Conservation (phyloP, 345 rosid species). For the Acer yangbiense region DNA sequence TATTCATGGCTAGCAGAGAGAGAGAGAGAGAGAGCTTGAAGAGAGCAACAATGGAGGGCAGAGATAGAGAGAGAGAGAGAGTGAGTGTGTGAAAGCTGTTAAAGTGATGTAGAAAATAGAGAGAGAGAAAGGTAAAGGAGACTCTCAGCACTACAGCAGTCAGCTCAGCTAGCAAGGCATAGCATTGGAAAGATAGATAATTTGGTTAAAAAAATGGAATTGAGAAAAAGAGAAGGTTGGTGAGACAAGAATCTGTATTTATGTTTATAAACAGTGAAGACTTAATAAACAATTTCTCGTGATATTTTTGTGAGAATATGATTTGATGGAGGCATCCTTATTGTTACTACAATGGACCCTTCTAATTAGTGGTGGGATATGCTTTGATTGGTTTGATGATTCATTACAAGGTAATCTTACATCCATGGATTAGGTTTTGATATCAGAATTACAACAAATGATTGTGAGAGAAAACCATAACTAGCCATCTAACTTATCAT, state of each 20-base stretch:
- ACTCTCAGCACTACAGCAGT: background rate
- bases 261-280: background rate
- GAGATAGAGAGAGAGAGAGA: constrained; percentile 17
- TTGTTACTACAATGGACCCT: background rate
- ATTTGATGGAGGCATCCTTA: background rate
- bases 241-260: constrained; percentile 18
- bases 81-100: constrained; percentile 9
- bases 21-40: constrained; percentile 17
- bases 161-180: constrained; percentile 18
- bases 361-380: background rate
- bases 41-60: constrained; percentile 13
- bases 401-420: too few relatives aligned
- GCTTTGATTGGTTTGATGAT: background rate
- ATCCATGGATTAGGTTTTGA: too few relatives aligned
- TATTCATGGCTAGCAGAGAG: background rate
- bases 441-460: too few relatives aligned
- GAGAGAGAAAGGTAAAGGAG: constrained; percentile 28
- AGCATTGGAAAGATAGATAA: constrained; percentile 27
- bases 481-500: too few relatives aligned
- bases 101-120: background rate
- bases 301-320: constrained; percentile 4
- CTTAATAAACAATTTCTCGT: background rate
- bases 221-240: constrained; percentile 24
- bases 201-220: constrained; percentile 18
- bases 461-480: too few relatives aligned